Base-by-base conservation (phyloP, 2,329 filamentous ascomycete genomes). In the Fusarium hainanense region DNA sequence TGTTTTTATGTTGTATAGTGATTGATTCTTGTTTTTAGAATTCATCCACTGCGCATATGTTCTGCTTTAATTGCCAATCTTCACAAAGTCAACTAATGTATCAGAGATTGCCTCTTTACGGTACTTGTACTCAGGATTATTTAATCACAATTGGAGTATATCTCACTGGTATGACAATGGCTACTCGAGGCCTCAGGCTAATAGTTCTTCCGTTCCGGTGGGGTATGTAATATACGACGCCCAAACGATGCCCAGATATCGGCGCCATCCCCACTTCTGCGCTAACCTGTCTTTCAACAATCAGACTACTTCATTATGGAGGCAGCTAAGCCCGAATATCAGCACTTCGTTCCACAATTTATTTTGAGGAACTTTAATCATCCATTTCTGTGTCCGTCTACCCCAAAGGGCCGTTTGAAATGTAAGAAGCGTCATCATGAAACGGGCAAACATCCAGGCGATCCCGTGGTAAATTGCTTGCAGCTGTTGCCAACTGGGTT, bases 281-380 rank as follows among this genome's bases (percentile, higher is more conserved):
- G 16, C 32, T 37, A 37, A 37, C 16, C 32, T 37, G 16, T 18
- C 16, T 18, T 11, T 37, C 32, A 18, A 37, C 4, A 10, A 6
- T 11, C n/a, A n/a, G n/a, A n/a, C n/a, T 11, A 37, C 9, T 34
- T 18, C 16, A 37, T 4, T 10, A 37, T 37, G 32, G 16, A 37
- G 6, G 9, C 9, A 5, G 16, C 32, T 37, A 37, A 37, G 9
- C 32, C 32, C 16, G 16, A 58, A 6, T 37, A 55, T 2, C 49
- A 58, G 4, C 40, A 58, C 30, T 58, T 58, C 21, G 12, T 58
- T 14, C 55, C 37, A 1, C 28, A 44, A 25, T 58, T 58, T 16
- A 27, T 58, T 16, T 25, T 58, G 0, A 58, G 6, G 13, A 58
- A 44, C 23, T 37, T 58, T 6, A 7, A 1, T 1, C 23, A 58